Evolutionary conservation across 2,329 filamentous ascomycete genomes (phyloP).

Genomic region (Xylaria multiplex): DNA sequence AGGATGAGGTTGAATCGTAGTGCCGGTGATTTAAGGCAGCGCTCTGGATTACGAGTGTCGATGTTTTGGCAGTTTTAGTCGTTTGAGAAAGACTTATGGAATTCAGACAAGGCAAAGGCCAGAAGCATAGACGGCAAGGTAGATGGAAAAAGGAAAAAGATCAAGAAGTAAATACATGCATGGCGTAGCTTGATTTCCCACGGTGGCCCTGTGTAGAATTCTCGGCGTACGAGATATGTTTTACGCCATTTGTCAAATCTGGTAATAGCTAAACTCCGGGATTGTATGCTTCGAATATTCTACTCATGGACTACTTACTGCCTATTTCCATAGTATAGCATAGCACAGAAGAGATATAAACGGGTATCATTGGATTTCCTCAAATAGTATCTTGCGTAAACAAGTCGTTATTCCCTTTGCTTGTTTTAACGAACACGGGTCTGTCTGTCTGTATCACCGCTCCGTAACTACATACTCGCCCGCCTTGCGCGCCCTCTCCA

Average conservation of each 20-base stretch:
- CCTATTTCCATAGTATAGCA: not conserved
- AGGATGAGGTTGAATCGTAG: not conserved
- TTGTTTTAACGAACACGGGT: not conserved
- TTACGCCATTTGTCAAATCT: not conserved
- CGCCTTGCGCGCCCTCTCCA: conserved; percentile 71
- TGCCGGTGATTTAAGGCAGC: conserved; percentile 10
- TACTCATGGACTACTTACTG: too few relatives aligned
- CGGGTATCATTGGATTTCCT: conserved; percentile 32
- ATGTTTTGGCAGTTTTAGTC: not conserved
- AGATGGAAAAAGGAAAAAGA: conserved; percentile 29
- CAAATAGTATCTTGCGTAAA: not conserved
- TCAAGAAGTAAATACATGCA: conserved; percentile 17
- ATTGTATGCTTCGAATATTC: not conserved
- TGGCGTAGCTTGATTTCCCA: conserved; percentile 6
- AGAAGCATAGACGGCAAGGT: conserved; percentile 30
- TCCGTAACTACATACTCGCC: conserved; percentile 66
- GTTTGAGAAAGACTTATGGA: not conserved
- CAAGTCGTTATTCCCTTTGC: not conserved
- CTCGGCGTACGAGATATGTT: not conserved
- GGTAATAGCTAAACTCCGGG: not conserved
- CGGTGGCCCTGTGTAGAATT: not conserved
- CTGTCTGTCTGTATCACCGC: conserved; percentile 42
- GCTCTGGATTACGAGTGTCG: not conserved
- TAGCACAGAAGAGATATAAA: not conserved
- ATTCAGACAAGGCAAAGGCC: conserved; percentile 1